A percentile compares a stretch with the other conserved stretches of the same genome.
phyloP scores from a whole-genome alignment of 176 grass and related monocot species.

The Zizania latifolia region DNA sequence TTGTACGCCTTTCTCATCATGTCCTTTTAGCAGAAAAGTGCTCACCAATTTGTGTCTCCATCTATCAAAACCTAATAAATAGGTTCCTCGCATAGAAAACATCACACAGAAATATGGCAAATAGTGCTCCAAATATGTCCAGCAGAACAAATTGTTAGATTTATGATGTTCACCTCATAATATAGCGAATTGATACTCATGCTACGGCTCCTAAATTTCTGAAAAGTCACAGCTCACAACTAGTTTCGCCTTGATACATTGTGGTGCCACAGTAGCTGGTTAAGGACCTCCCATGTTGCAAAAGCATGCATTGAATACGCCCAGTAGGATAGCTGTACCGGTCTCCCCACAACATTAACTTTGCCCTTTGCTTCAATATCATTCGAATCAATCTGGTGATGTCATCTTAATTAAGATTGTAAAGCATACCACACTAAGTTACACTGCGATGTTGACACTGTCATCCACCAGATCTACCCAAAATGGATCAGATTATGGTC shows the following conservation, averaged over 20 bases:
- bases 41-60: conserved; percentile 18
- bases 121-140: conserved; percentile 26
- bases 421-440: conserved; percentile 42
- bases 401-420: conserved; percentile 36
- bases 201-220: conserved; percentile 34
- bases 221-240: conserved; percentile 14
- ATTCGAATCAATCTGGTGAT: conserved; percentile 26
- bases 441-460: conserved; percentile 18
- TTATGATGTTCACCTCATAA: conserved; percentile 21
- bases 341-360: conserved; percentile 51
- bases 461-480: conserved; percentile 57
- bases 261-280: conserved; percentile 40
- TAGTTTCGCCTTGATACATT: conserved; percentile 27
- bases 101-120: conserved; percentile 24
- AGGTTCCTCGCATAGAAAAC: conserved; percentile 12
- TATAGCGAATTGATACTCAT: conserved; percentile 30
- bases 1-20: conserved; percentile 8
- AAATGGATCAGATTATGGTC: too few species aligned
- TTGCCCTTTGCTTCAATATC: conserved; percentile 38
- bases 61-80: conserved; percentile 40
- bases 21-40: conserved; percentile 29
- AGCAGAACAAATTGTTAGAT: conserved; percentile 39
- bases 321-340: conserved; percentile 55
- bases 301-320: conserved; percentile 75
- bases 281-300: conserved; percentile 56